phyloP scores from a whole-genome alignment of 495 filamentous ascomycete species.

The Xylaria nigripes region DNA sequence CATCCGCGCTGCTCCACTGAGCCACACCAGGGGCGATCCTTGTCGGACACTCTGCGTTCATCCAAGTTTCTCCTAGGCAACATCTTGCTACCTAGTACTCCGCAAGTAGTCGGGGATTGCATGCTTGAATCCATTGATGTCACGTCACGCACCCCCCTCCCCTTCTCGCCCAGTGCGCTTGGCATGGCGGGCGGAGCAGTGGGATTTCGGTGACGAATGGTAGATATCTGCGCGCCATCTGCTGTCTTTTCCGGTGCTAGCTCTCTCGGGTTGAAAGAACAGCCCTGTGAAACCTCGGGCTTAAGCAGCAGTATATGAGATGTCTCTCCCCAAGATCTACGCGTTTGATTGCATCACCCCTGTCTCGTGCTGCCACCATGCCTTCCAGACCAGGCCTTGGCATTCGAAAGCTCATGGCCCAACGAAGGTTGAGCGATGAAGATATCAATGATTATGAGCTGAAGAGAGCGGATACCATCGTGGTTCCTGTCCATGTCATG shows the following conservation, averaged over 20 bases:
- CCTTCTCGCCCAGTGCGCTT: slow-evolving; percentile 1
- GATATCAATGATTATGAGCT: slow-evolving; percentile 26
- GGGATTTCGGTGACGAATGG: not conserved
- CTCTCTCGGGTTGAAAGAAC: not conserved
- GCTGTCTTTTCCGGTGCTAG: not conserved
- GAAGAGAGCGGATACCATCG: slow-evolving; percentile 23
- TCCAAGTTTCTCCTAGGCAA: slow-evolving; percentile 3
- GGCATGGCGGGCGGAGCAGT: slow-evolving; percentile 8
- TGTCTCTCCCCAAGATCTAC: slow-evolving; percentile 20
- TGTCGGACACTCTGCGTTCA: slow-evolving; percentile 3
- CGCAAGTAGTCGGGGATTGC: not conserved
- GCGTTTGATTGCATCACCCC: slow-evolving; percentile 19
- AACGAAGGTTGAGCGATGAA: slow-evolving; percentile 26
- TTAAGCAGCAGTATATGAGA: slow-evolving; percentile 24
- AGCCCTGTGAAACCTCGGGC: slow-evolving; percentile 9
- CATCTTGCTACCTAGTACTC: not conserved
- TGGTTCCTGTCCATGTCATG: slow-evolving; percentile 12
- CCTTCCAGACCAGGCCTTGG: slow-evolving; percentile 35
- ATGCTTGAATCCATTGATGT: slow-evolving; percentile 9
- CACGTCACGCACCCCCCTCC: no score
- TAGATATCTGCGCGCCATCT: not conserved
- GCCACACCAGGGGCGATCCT: slow-evolving; percentile 3
- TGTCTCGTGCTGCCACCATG: slow-evolving; percentile 26
- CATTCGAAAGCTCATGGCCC: slow-evolving; percentile 38
- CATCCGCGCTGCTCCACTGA: slow-evolving; percentile 2